Evolutionary conservation across 2,329 filamentous ascomycete species (phyloP).

Genomic region (Curvularia verruculosa): DNA sequence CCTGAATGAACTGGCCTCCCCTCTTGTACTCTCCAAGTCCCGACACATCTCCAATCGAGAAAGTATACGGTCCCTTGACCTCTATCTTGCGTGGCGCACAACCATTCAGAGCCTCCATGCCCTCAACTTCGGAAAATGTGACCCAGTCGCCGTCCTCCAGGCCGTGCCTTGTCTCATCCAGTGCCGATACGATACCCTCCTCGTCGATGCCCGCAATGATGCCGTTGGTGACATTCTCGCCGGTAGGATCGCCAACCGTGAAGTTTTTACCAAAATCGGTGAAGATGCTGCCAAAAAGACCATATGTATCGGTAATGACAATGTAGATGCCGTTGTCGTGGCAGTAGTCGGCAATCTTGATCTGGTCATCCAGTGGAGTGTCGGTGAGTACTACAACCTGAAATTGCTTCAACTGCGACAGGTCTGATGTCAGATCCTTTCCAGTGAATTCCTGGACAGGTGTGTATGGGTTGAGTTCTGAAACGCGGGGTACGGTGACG

Average conservation of each 20-base stretch:
- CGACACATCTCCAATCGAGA: slow-evolving; percentile 93
- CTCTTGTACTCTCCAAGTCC: slow-evolving; percentile 84
- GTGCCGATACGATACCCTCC: slow-evolving; percentile 86
- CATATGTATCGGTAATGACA: slow-evolving; percentile 85
- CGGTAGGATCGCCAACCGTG: slow-evolving; percentile 85
- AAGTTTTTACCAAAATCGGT: slow-evolving; percentile 97
- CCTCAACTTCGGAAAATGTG: slow-evolving; percentile 90
- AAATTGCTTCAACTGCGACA: slow-evolving; percentile 85
- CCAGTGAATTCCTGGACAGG: slow-evolving; percentile 77
- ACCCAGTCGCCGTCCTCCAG: slow-evolving; percentile 96
- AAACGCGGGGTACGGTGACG: slow-evolving; percentile 85
- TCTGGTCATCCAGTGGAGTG: slow-evolving; percentile 78
- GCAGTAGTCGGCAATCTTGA: slow-evolving; percentile 87
- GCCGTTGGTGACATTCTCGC: slow-evolving; percentile 83
- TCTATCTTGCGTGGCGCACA: slow-evolving; percentile 86
- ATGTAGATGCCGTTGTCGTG: slow-evolving; percentile 93
- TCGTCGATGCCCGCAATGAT: slow-evolving; percentile 91
- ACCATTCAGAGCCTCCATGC: slow-evolving; percentile 86
- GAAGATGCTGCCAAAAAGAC: slow-evolving; percentile 93
- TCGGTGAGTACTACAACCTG: slow-evolving; percentile 92
- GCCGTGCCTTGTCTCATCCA: slow-evolving; percentile 94
- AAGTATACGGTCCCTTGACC: slow-evolving; percentile 94
- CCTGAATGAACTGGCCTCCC: slow-evolving; percentile 90
- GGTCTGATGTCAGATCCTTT: slow-evolving; percentile 72
- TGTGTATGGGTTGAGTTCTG: slow-evolving; percentile 95